Conservation (phyloP, 352 stramenopile genomes). For the Phytophthora ramorum region DNA sequence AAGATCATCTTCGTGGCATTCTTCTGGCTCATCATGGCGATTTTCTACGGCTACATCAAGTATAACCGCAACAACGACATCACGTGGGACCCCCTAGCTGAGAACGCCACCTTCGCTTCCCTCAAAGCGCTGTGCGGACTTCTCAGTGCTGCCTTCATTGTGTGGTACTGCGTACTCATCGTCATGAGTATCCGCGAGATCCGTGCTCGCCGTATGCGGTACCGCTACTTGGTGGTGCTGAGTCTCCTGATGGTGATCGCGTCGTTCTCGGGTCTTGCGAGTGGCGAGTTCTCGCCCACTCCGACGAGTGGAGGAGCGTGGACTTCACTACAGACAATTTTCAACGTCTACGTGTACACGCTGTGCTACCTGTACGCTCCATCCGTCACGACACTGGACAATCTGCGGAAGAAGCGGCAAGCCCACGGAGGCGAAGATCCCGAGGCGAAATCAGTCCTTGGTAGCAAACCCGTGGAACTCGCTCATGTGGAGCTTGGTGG, state of each 20-base stretch:
- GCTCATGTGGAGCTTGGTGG: conserved; percentile 26
- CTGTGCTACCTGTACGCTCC: conserved; percentile 67
- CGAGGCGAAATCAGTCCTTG: conserved; percentile 16
- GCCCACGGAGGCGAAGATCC: conserved; percentile 8
- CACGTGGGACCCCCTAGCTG: conserved; percentile 49
- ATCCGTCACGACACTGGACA: conserved; percentile 44
- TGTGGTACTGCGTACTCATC: conserved; percentile 54
- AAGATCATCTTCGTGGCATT: conserved; percentile 58
- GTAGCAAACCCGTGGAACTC: conserved; percentile 6
- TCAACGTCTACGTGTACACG: conserved; percentile 69
- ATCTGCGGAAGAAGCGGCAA: conserved; percentile 33
- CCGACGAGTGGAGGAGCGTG: conserved; percentile 54
- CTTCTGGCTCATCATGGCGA: conserved; percentile 62
- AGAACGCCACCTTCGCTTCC: conserved; percentile 49
- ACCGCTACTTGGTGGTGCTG: conserved; percentile 55
- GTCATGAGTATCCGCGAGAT: conserved; percentile 52
- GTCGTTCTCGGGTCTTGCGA: conserved; percentile 50
- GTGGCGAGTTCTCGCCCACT: conserved; percentile 50
- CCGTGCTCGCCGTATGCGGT: conserved; percentile 49
- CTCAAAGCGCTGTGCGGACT: conserved; percentile 44
- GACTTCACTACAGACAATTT: conserved; percentile 58
- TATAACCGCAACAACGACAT: conserved; percentile 67
- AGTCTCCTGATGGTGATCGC: conserved; percentile 60
- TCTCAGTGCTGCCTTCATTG: conserved; percentile 55
- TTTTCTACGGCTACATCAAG: conserved; percentile 71